phyloP scores from a whole-genome alignment of 805 yeast genomes.

The Sporopachydermia lactativora region DNA sequence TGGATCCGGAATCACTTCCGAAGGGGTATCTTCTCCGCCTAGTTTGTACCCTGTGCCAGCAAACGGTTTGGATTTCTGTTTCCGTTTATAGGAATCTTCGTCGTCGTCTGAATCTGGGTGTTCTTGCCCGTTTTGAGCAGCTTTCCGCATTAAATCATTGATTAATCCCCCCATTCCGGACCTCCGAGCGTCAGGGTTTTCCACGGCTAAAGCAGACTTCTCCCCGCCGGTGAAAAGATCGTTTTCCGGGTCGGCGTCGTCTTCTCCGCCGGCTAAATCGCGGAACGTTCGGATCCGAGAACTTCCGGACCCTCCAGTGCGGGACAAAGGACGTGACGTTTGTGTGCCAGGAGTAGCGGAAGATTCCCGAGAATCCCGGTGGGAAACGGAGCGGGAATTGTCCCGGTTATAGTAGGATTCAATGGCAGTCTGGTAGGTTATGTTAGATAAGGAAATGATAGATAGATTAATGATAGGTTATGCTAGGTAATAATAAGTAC shows the following conservation, averaged over 20 bases:
- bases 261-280: constrained; percentile 20
- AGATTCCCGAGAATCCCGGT: constrained; percentile 4
- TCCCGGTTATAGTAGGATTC: constrained; percentile 7
- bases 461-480: neutral
- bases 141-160: constrained; percentile 33
- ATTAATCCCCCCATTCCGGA: constrained; percentile 20
- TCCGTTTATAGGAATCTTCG: constrained; percentile 9
- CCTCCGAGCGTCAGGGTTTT: constrained; percentile 37
- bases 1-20: constrained; percentile 21
- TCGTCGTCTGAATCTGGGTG: constrained; percentile 10
- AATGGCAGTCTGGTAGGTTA: constrained; percentile 5
- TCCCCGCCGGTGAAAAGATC: constrained; percentile 47
- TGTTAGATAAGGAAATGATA: neutral
- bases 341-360: constrained; percentile 3
- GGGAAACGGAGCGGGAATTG: constrained; percentile 4
- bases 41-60: constrained; percentile 38
- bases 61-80: constrained; percentile 19
- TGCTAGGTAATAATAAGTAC: neutral
- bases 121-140: constrained; percentile 22
- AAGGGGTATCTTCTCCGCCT: constrained; percentile 30
- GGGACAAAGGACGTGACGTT: constrained; percentile 15
- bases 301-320: constrained; percentile 15
- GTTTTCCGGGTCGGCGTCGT: constrained; percentile 22
- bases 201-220: constrained; percentile 63
- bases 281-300: constrained; percentile 19